phyloP scores from a whole-genome alignment of 2,329 filamentous ascomycete species.

The Pezicula rhizophila region DNA sequence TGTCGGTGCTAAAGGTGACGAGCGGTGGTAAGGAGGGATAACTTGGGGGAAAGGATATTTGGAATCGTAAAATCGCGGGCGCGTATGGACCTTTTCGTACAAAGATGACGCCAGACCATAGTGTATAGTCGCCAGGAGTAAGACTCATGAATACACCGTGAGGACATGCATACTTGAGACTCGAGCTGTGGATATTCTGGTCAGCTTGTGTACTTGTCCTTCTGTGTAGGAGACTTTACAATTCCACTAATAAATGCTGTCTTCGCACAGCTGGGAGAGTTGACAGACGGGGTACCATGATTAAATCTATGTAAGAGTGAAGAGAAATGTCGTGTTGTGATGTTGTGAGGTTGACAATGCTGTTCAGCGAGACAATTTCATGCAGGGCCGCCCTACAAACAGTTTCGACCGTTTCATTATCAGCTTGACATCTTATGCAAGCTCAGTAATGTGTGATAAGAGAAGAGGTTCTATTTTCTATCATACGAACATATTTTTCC shows the following conservation, averaged over 20 bases:
- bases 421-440: no score
- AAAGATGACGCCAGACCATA: slow-evolving; percentile 91
- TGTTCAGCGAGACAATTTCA: background rate
- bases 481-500: no score
- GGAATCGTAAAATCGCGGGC: slow-evolving; percentile 80
- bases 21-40: slow-evolving; percentile 78
- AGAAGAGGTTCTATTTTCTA: no score
- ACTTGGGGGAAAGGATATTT: slow-evolving; percentile 75
- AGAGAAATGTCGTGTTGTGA: background rate
- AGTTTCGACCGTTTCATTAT: no score
- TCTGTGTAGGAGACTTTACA: slow-evolving; percentile 13
- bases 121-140: slow-evolving; percentile 69
- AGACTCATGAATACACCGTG: slow-evolving; percentile 83
- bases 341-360: background rate
- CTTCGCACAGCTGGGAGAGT: slow-evolving; percentile 24
- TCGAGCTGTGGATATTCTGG: slow-evolving; percentile 49
- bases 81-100: slow-evolving; percentile 91
- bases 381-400: no score
- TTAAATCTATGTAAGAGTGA: slow-evolving; percentile 11
- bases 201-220: slow-evolving; percentile 7
- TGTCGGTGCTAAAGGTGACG: slow-evolving; percentile 83
- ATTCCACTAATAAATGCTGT: slow-evolving; percentile 28
- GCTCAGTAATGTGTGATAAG: no score
- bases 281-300: slow-evolving; percentile 14
- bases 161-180: slow-evolving; percentile 75